phyloP scores from a whole-genome alignment of 2,329 filamentous ascomycete genomes.

The Fusarium hostae region DNA sequence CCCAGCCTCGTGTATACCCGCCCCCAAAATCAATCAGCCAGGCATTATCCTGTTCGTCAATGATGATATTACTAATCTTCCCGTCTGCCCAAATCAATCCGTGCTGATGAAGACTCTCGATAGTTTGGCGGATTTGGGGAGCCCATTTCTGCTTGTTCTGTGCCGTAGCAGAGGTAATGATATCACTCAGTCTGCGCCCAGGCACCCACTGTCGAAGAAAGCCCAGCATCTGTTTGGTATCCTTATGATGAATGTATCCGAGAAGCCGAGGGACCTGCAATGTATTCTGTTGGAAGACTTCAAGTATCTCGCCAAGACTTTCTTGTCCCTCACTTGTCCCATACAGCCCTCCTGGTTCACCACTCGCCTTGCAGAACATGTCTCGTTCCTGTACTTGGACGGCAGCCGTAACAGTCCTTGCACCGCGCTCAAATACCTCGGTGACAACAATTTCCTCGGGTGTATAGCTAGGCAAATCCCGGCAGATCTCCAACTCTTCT shows the following conservation, averaged over 20 bases:
- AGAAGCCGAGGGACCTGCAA: not conserved
- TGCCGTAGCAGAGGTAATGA: fast-evolving
- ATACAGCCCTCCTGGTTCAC: not conserved
- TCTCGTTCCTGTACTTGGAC: fast-evolving
- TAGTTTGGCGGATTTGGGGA: fast-evolving
- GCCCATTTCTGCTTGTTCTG: not conserved
- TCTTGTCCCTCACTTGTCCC: fast-evolving
- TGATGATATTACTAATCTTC: not conserved
- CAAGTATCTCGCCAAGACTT: not conserved
- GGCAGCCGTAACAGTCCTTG: not conserved
- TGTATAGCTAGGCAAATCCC: not conserved
- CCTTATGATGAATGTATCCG: not conserved
- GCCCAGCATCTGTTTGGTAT: not conserved
- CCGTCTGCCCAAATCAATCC: not conserved
- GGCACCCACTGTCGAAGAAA: not conserved
- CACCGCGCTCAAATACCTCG: fast-evolving
- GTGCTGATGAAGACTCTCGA: fast-evolving
- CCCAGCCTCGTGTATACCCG: not conserved
- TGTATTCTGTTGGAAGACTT: fast-evolving
- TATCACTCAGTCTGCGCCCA: not conserved
- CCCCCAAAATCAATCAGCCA: not conserved
- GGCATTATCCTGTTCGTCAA: not conserved
- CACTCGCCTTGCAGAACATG: not conserved
- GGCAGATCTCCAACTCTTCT: not conserved
- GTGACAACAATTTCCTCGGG: fast-evolving